These are phyloP conservation scores for Chaetomium cochliodes DNA, from an alignment of 495 filamentous ascomycete genomes.

Conservation along the genomic window DNA sequence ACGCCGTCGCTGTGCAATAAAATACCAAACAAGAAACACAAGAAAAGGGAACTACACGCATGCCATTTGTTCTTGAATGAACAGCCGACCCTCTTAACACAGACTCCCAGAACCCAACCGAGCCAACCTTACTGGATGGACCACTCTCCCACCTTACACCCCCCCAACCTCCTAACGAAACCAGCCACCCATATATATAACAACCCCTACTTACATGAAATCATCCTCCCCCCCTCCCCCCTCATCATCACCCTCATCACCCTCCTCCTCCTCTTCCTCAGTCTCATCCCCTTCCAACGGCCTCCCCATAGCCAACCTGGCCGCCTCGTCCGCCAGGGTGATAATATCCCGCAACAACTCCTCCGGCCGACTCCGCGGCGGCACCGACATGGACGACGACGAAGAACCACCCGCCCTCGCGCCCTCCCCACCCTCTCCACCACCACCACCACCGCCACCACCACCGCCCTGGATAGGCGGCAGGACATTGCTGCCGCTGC, in stretches of 20 bases:
- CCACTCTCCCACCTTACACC: too few relatives aligned
- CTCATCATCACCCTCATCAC: constrained; percentile 48
- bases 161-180: not conserved
- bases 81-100: not conserved
- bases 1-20: not conserved
- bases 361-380: constrained; percentile 35
- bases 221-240: constrained; percentile 50
- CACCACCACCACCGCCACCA: not conserved
- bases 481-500: constrained; percentile 18
- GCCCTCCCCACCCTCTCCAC: not conserved
- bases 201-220: constrained; percentile 28
- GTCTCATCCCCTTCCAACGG: constrained; percentile 43
- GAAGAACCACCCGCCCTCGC: not conserved
- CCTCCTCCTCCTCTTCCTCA: constrained; percentile 49
- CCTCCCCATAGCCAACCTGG: constrained; percentile 31
- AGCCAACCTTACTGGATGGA: too few relatives aligned
- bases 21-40: not conserved
- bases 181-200: not conserved
- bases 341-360: constrained; percentile 46
- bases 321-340: constrained; percentile 42
- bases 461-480: constrained; percentile 24
- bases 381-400: not conserved
- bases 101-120: too few relatives aligned
- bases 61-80: not conserved
- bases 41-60: too few relatives aligned